phyloP scores from a whole-genome alignment of 2,329 filamentous ascomycete genomes.

The Colletotrichum siamense region DNA sequence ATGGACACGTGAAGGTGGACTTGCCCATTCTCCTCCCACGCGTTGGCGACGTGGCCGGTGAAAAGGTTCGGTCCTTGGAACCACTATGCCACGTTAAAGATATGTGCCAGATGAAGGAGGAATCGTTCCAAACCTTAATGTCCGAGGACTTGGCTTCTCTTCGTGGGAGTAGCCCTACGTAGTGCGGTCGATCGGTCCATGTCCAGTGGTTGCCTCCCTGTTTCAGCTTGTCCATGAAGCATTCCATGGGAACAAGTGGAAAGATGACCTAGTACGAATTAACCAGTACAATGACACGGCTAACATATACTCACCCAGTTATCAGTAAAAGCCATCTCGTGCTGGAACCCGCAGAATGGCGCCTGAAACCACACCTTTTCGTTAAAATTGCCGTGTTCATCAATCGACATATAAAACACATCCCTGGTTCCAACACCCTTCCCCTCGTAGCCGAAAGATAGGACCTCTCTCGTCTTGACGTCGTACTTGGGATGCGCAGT shows the following conservation, averaged over 20 bases:
- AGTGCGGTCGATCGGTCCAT: background rate
- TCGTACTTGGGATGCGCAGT: background rate
- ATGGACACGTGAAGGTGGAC: background rate
- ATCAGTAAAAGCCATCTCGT: background rate
- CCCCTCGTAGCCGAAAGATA: background rate
- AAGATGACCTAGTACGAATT: background rate
- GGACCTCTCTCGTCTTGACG: background rate
- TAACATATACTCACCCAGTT: background rate
- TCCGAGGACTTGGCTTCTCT: background rate
- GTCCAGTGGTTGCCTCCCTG: background rate
- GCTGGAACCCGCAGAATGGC: background rate
- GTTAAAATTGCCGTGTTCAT: background rate
- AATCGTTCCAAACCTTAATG: background rate
- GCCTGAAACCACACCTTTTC: background rate
- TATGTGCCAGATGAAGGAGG: background rate
- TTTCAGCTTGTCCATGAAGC: background rate
- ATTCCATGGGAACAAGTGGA: background rate
- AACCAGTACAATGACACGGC: background rate
- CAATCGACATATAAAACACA: background rate
- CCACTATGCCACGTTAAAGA: background rate
- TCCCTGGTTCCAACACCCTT: background rate
- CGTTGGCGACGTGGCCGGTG: background rate
- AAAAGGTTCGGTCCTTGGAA: background rate
- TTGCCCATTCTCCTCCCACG: background rate
- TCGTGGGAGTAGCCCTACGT: background rate